These are phyloP conservation scores for Botrytis deweyae DNA, from an alignment of 2,329 filamentous ascomycete genomes.

Conservation along the genomic window DNA sequence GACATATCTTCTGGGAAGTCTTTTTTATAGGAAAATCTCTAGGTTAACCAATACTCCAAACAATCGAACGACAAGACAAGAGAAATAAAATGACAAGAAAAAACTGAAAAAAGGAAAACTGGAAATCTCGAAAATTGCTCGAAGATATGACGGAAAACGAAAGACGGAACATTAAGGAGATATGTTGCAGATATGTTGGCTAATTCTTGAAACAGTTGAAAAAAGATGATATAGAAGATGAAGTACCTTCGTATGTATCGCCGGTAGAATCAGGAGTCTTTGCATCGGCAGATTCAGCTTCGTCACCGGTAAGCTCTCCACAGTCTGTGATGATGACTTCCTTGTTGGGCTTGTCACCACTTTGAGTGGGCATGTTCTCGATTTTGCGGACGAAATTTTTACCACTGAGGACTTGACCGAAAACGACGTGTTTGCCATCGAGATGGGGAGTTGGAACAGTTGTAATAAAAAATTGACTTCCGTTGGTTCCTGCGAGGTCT, in stretches of 20 bases:
- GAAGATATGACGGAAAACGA: background rate
- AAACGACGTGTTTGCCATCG: constrained; percentile 94
- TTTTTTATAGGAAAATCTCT: background rate
- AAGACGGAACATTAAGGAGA: background rate
- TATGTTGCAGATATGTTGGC: constrained; percentile 9
- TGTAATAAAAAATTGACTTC: constrained; percentile 96
- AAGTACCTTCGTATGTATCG: constrained; percentile 71
- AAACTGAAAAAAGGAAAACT: background rate
- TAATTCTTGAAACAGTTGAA: constrained; percentile 17
- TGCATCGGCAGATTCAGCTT: constrained; percentile 63
- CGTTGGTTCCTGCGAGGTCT: constrained; percentile 70
- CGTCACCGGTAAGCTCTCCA: constrained; percentile 76
- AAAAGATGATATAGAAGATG: constrained; percentile 3
- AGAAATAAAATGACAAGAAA: background rate
- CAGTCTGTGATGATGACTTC: constrained; percentile 79
- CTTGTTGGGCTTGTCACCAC: constrained; percentile 72
- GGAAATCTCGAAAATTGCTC: background rate
- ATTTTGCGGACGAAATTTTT: constrained; percentile 89
- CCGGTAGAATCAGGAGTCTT: constrained; percentile 77
- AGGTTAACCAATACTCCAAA: constrained; percentile 11
- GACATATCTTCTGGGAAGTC: constrained; percentile 88
- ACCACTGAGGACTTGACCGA: constrained; percentile 88
- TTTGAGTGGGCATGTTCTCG: constrained; percentile 75
- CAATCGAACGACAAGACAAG: background rate
- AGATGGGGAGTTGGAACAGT: constrained; percentile 91